These are phyloP conservation scores for Penicillium sp. DNA, from an alignment of 2,329 filamentous ascomycete genomes.

Conservation along the genomic window DNA sequence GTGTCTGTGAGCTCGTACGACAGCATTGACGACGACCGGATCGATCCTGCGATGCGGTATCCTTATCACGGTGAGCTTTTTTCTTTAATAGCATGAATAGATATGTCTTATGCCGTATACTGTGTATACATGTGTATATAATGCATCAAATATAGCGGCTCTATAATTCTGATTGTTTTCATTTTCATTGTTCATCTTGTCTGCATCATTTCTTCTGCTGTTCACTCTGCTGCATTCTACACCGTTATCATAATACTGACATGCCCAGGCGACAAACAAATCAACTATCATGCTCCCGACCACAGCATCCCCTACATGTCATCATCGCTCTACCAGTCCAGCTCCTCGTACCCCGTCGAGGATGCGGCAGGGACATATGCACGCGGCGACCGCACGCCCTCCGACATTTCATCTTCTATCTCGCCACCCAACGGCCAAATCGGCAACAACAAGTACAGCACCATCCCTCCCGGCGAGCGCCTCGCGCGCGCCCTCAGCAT, in stretches of 20 bases:
- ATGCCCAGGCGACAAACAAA: constrained; percentile 30
- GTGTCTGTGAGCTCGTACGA: constrained; percentile 41
- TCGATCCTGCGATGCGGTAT: constrained; percentile 32
- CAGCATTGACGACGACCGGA: constrained; percentile 38
- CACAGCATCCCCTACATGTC: constrained; percentile 37
- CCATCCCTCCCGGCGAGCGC: constrained; percentile 33
- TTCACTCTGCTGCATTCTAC: too few relatives aligned
- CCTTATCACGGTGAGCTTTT: constrained; percentile 37
- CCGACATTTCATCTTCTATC: constrained; percentile 40
- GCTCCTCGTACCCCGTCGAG: constrained; percentile 28
- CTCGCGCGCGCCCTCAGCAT: constrained; percentile 51
- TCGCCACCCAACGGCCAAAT: constrained; percentile 38
- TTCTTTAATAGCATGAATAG: background rate
- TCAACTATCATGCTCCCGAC: constrained; percentile 37
- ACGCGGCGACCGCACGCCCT: constrained; percentile 36
- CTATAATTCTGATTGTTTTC: too few relatives aligned
- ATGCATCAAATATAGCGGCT: background rate
- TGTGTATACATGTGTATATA: background rate
- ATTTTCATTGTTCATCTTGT: background rate
- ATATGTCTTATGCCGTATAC: background rate
- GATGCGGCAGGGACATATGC: constrained; percentile 23
- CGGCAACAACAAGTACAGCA: constrained; percentile 40
- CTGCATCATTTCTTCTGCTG: background rate
- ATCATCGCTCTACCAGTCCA: constrained; percentile 35
- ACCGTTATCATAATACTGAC: too few relatives aligned